These are phyloP conservation scores for Eutrema japonicum DNA, from an alignment of 345 rosid species.

Conservation along the genomic window DNA sequence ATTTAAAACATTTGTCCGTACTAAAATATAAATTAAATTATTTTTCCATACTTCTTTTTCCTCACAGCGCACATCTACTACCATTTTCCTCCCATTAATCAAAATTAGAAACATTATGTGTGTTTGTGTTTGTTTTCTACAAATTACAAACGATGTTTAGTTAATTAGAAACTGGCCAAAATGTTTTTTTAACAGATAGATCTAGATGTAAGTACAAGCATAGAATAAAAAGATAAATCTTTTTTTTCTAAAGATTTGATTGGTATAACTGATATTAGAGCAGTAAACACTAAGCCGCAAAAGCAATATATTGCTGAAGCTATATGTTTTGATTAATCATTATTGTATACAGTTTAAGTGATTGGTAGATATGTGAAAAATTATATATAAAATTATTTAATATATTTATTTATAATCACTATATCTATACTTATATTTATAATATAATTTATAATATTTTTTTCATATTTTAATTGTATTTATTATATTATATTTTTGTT, in stretches of 20 bases:
- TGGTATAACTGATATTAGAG: too few relatives aligned
- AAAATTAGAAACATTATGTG: not conserved
- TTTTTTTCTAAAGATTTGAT: not conserved
- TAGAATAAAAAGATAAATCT: not conserved
- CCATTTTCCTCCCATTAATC: conserved; percentile 7
- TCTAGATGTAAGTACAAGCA: conserved; percentile 22
- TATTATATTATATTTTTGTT: too few relatives aligned
- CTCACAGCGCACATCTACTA: conserved; percentile 30
- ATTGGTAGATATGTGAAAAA: too few relatives aligned
- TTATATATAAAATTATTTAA: too few relatives aligned
- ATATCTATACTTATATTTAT: too few relatives aligned
- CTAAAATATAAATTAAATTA: not conserved
- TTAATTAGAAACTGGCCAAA: not conserved
- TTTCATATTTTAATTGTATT: too few relatives aligned
- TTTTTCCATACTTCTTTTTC: conserved; percentile 1
- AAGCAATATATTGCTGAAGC: too few relatives aligned
- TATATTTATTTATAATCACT: too few relatives aligned
- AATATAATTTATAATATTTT: too few relatives aligned
- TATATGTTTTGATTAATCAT: too few relatives aligned
- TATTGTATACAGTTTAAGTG: too few relatives aligned
- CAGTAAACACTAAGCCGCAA: too few relatives aligned
- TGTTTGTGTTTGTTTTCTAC: not conserved
- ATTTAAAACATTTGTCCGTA: not conserved
- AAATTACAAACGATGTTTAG: not conserved
- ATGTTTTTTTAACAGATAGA: not conserved